Percentiles rank a stretch among this genome's conserved stretches.
phyloP scores from a whole-genome alignment of 371 early-diverging fungal species.

The Mortierella sp. region DNA sequence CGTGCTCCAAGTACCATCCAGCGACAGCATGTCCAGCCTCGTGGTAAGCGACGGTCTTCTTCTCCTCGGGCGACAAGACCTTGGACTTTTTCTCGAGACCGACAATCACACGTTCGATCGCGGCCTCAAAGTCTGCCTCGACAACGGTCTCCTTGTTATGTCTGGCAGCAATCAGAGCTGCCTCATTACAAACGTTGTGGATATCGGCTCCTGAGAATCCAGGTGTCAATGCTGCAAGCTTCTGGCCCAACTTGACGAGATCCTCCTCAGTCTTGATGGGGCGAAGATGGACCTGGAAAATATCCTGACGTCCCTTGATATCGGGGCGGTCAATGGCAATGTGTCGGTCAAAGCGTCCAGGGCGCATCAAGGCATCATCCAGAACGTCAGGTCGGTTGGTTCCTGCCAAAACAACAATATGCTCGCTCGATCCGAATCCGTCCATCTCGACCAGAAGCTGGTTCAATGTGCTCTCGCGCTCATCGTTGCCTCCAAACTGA shows the following conservation, averaged over 20 bases:
- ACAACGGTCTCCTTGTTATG: constrained; percentile 80
- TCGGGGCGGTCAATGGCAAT: constrained; percentile 97
- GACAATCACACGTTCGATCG: constrained; percentile 98
- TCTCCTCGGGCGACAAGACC: constrained; percentile 97
- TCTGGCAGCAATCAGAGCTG: constrained; percentile 98
- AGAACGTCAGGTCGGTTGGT: constrained; percentile 96
- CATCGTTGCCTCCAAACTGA: constrained; percentile 96
- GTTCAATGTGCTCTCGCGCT: constrained; percentile 97
- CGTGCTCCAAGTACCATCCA: constrained; percentile 97
- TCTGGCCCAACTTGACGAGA: constrained; percentile 79
- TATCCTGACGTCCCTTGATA: constrained; percentile 93
- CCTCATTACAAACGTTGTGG: constrained; percentile 99
- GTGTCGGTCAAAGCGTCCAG: constrained; percentile 99
- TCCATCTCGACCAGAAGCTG: constrained; percentile 99
- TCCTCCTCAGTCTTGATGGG: constrained; percentile 94
- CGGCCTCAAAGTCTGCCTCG: constrained; percentile 94
- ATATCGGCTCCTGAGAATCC: constrained; percentile 99
- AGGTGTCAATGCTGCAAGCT: constrained; percentile 95
- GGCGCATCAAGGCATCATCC: constrained; percentile 94
- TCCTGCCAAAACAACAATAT: constrained; percentile 95
- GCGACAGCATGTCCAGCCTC: constrained; percentile 99
- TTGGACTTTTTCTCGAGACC: constrained; percentile 98
- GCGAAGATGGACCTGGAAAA: constrained; percentile 95
- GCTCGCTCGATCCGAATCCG: constrained; percentile 94
- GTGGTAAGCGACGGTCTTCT: constrained; percentile 99